Evolutionary conservation across 768 basidiomycete genomes (phyloP).

Genomic region (Steccherinum ochraceum): DNA sequence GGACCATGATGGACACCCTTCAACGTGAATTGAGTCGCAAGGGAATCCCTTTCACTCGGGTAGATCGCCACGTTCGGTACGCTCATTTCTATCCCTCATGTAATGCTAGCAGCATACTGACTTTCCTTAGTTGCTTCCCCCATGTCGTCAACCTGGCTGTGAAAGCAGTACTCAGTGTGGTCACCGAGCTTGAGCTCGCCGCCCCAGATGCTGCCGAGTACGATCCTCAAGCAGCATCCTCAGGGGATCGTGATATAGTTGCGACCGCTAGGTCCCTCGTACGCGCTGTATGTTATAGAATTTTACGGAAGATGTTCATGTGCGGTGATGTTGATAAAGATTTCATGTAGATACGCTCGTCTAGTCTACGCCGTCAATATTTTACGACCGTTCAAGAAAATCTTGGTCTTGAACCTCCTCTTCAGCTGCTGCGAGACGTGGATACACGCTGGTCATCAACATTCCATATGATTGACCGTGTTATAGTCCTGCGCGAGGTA

Average conservation of each 20-base stretch:
- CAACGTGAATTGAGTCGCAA: background rate
- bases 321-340: background rate
- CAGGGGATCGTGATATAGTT: background rate
- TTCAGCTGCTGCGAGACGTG: constrained; percentile 20
- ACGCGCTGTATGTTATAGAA: background rate
- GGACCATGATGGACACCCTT: background rate
- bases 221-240: background rate
- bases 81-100: background rate
- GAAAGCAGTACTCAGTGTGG: constrained; percentile 1
- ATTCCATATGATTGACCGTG: constrained; percentile 25
- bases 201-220: background rate
- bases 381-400: background rate
- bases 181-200: constrained; percentile 2
- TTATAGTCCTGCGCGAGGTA: constrained; percentile 17
- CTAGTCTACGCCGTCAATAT: background rate
- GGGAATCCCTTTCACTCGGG: background rate
- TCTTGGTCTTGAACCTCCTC: background rate
- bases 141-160: constrained; percentile 13
- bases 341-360: constrained; percentile 1
- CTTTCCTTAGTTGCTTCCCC: constrained; percentile 13
- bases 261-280: constrained; percentile 1
- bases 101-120: no score
- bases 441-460: constrained; percentile 28
- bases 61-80: background rate
- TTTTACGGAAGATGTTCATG: background rate